Base-by-base conservation (phyloP, 108 stramenopile genomes). In the Fistulifera solaris region DNA sequence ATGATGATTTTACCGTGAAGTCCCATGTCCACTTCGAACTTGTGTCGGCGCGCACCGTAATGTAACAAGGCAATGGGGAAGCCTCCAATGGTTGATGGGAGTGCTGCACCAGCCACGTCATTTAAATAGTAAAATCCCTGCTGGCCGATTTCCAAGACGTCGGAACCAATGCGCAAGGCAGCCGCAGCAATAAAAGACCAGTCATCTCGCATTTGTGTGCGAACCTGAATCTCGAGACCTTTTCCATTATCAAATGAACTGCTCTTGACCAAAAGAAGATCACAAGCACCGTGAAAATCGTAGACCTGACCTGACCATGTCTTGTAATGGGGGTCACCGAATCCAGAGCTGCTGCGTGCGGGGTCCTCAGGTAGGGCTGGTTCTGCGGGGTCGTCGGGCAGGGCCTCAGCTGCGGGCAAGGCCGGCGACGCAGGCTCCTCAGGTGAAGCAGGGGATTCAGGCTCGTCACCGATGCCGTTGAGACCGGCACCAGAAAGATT, bases 21-120 rank as follows among this genome's bases (percentile, higher is more conserved):
- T 16, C 57, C 48, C 38, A 66, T 31, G 47, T 59, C 45, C 10
- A 66, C 47, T 17, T 49, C 21, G 35, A 44, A 66, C 11, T 19
- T 52, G 18, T 58, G 27, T 10, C 39, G 22, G n/a, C 23, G 25
- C 7, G 22, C 58, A 7, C 43, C 18, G 18, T 24, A 19, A 12
- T 40, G 13, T 26, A 27, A 14, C 14, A 42, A 1, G 39, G 5
- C 15, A 24, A 62, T 19, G 6, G 42, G 31, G 40, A 44, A 62
- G 6, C 42, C 63, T 46, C 45, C 18, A 8, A 35, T 8, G 31
- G 31, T 35, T 25, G 41, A 27, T 1, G 23, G 23, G 8, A 16
- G 16, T 5, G 46, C 40, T 6, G 27, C 25, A 14, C 38, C 47
- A 0, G 41, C 45, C 7, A 18, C 44, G 18, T 64, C 22, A 16